These are phyloP conservation scores for Cubamyces lactineus DNA, from an alignment of 768 basidiomycete genomes.

Conservation along the genomic window DNA sequence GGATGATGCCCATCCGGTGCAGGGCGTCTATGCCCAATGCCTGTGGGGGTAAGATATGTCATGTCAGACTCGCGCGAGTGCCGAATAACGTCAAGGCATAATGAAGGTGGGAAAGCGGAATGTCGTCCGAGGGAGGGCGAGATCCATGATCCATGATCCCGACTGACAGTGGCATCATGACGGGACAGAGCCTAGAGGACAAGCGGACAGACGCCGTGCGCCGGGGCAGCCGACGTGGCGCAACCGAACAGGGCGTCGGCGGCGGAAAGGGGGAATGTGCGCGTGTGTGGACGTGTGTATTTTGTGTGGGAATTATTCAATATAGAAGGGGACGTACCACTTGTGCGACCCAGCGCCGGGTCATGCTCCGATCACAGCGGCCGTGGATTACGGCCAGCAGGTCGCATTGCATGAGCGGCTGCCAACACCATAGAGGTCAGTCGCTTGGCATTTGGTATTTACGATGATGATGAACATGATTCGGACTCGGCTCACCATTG, in stretches of 20 bases:
- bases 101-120: conserved; percentile 13
- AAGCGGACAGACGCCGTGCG: no score
- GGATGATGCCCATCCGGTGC: conserved; percentile 58
- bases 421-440: neutral
- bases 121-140: no score
- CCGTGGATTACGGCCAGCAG: conserved; percentile 19
- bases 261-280: neutral
- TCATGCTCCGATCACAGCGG: conserved; percentile 9
- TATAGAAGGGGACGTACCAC: conserved; percentile 18
- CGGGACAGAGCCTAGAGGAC: no score
- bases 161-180: no score
- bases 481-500: conserved; percentile 28
- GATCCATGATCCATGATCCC: no score
- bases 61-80: neutral
- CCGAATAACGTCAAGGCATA: conserved; percentile 5
- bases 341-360: conserved; percentile 35
- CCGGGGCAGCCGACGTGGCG: no score
- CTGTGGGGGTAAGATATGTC: conserved; percentile 14
- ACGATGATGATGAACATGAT: no score
- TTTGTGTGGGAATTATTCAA: no score
- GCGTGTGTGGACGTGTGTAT: no score
- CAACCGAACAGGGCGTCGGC: neutral
- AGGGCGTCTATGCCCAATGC: conserved; percentile 39
- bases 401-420: conserved; percentile 28
- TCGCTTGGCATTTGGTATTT: neutral